A percentile compares a stretch with the other conserved stretches of the same genome.
These are phyloP conservation scores for Exsudoporus floridanus DNA, from an alignment of 1,284 basidiomycete species.

Conservation along the genomic window DNA sequence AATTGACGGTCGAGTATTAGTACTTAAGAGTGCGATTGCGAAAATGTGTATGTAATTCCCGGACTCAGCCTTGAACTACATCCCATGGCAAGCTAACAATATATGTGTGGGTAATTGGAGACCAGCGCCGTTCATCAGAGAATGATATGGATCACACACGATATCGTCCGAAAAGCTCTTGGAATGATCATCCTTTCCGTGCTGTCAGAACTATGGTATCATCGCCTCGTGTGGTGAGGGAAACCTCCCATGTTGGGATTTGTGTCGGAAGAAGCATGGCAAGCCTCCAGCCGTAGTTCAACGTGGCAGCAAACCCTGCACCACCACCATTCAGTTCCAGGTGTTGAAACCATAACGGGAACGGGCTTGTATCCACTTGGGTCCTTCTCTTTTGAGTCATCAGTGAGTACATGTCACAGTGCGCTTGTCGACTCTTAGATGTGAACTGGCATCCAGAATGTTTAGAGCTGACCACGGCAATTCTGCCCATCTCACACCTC, in stretches of 20 bases:
- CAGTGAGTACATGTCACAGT: constrained; percentile 14
- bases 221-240: neutral
- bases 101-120: neutral
- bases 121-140: neutral
- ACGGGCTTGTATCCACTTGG: neutral
- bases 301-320: neutral
- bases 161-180: neutral
- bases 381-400: neutral
- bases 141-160: neutral
- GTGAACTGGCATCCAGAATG: constrained; percentile 16
- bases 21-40: neutral
- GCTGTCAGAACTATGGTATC: neutral
- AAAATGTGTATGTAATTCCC: constrained; percentile 7
- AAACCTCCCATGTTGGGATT: neutral
- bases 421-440: neutral
- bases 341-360: neutral
- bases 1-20: constrained; percentile 2
- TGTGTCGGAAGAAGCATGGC: neutral
- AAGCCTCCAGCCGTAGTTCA: neutral
- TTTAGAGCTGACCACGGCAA: constrained; percentile 13
- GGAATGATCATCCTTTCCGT: neutral
- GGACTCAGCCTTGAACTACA: neutral
- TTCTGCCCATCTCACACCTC: constrained; percentile 5
- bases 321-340: neutral
- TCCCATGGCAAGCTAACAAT: neutral